Base-by-base conservation (phyloP, 2,329 filamentous ascomycete species). In the Ramichloridium luteum region DNA sequence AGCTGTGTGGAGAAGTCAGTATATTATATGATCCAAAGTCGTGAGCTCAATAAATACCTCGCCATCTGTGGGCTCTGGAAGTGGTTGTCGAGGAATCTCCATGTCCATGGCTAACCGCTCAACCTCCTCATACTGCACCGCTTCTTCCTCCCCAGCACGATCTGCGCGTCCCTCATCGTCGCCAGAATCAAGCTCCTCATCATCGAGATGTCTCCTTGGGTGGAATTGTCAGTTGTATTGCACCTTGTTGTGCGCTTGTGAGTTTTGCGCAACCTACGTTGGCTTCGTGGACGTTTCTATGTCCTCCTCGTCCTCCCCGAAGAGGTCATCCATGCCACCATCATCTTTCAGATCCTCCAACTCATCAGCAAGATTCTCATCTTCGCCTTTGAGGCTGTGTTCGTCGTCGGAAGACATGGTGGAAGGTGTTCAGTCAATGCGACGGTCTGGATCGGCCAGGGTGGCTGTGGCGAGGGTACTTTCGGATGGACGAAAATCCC, bases 21-120 rank as follows among this genome's bases (percentile, higher is more conserved):
- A 14, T 11, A 10, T 3, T 13, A 23, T 23, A n/a, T 8, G 20
- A 8, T 23, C 20, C 8, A 8, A 23, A 8, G n/a, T 8, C 8
- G 8, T 23, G 20, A 23, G n/a, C 12, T 17, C 10, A 4, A 27
- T 14, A 26, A 51, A 36, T 60, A 85, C 79, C 54, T 73, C 71
- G 49, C 75, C 75, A 50, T 85, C 77, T 41, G 70, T 74, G 22
- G 78, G 69, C 48, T 79, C 77, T 10, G 81, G 81, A 10, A 77
- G 61, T 30, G 72, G 67, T 53, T 86, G 81, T 27, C 80, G 70
- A 47, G 70, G 75, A 28, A 84, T 60, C 28, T 72, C 69, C 28
- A 77, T 62, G 31, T 75, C 73, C 58, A 74, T 68, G 32, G 80
- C 56, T 13, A 57, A 67, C 31, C 72, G 69, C 18, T 52, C 50